Evolutionary conservation across 148 eudicot genomes (phyloP), one percentile per base, ranked within the genome.

Genomic region (Nepenthes gracilis): DNA sequence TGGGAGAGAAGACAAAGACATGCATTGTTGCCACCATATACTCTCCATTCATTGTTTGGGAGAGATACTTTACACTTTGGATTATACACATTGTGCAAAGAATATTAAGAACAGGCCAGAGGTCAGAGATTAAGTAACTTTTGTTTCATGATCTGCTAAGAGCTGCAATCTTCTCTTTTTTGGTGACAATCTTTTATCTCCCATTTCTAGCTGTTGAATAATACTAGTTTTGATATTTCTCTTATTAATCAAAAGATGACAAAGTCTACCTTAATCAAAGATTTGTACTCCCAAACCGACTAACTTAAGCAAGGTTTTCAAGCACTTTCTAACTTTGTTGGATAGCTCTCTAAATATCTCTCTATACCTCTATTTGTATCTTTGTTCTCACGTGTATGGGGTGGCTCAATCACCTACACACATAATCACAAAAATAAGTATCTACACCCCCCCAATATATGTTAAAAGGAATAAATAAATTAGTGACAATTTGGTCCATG

Each of bases 1-100:
- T 86, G 79, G 99, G 99, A 74, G 97, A 97, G 55, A 89, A 86
- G 74, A 94, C 97, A 59, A 94, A 94, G 81, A 94, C 99, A 33
- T 94, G 99, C 75, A 89, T 94, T 52, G 84, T 94, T 76, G 99
- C 99, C 59, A 94, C 95, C 23, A 77, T 94, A 74, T 76, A 38
- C 97, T 97, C 52, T 89, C 99, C 12, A 72, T 85, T 63, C 95
- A 72, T 65, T 80, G 90, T 73, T 66, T 89, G 79, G 99, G 89
- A 78, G 99, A 94, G 78, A 77, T 95, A 58, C 92, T 94, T 43
- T 86, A 85, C 80, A 94, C 99, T 51, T 75, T 94, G 69, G 99
- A 94, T 65, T 94, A 94, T 71, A 97, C 99, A 43, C 81, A 86
- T 67, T 95, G 99, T 62, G 99, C 99, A 63, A 94, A 94, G 81